phyloP scores from a whole-genome alignment of 2,329 filamentous ascomycete genomes.

The Talaromyces sp. region DNA sequence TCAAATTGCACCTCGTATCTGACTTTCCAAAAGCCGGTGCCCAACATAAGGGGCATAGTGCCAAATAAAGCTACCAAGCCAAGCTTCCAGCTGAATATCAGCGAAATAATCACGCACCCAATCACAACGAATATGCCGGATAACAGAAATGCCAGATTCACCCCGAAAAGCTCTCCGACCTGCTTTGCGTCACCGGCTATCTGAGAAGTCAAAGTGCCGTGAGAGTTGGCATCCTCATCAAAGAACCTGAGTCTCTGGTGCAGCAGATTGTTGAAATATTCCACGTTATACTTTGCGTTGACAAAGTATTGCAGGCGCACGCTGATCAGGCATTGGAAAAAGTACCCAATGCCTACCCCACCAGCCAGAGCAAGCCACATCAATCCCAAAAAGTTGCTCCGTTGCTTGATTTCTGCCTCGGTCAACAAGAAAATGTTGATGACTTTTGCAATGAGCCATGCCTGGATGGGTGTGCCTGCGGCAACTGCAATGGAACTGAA shows the following conservation, averaged over 20 bases:
- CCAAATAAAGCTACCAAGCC: conserved; percentile 64
- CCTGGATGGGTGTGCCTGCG: conserved; percentile 7
- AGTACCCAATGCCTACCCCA: conserved; percentile 10
- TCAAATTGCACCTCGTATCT: conserved; percentile 67
- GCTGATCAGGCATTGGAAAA: conserved; percentile 3
- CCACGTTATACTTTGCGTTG: conserved; percentile 12
- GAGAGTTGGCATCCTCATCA: conserved; percentile 46
- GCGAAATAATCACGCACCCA: conserved; percentile 64
- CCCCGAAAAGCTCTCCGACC: conserved; percentile 49
- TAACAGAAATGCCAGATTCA: conserved; percentile 50
- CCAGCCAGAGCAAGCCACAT: conserved; percentile 14
- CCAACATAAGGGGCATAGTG: conserved; percentile 49
- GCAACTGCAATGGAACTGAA: conserved; percentile 5
- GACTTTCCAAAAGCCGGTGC: conserved; percentile 50
- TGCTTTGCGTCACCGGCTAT: conserved; percentile 50
- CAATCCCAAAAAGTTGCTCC: neutral
- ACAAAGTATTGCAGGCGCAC: conserved; percentile 10
- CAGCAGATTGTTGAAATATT: conserved; percentile 47
- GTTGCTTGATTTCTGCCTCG: neutral
- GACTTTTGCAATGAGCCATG: conserved; percentile 11
- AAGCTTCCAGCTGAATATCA: conserved; percentile 73
- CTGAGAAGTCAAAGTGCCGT: conserved; percentile 47
- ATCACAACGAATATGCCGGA: conserved; percentile 63
- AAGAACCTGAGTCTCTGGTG: conserved; percentile 43
- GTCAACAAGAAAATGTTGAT: conserved; percentile 8